These are phyloP conservation scores for Mycena venus DNA, from an alignment of 768 basidiomycete species.

Conservation along the genomic window DNA sequence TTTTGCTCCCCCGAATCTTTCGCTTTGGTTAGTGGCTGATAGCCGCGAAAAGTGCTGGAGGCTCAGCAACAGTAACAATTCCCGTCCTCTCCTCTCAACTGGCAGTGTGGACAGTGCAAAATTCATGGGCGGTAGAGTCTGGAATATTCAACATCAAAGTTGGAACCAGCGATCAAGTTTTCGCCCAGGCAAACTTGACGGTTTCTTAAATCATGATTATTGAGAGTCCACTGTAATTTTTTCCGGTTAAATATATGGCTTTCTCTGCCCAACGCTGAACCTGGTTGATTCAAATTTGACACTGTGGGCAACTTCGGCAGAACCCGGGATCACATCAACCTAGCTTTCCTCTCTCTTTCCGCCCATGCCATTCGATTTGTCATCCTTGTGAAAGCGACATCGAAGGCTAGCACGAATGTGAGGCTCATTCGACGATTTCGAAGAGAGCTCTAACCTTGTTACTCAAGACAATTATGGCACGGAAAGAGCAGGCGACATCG, in stretches of 20 bases:
- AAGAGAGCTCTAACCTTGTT: background rate
- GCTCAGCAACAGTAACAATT: conserved; percentile 62
- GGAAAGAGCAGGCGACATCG: background rate
- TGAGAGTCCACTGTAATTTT: background rate
- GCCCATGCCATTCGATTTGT: too few relatives aligned
- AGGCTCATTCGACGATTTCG: background rate
- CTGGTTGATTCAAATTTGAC: too few relatives aligned
- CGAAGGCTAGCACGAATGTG: background rate
- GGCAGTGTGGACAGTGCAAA: conserved; percentile 65
- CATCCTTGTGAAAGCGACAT: too few relatives aligned
- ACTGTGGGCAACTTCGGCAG: background rate
- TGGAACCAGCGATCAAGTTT: conserved; percentile 72
- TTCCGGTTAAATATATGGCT: background rate
- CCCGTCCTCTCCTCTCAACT: conserved; percentile 61
- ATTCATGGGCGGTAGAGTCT: conserved; percentile 71
- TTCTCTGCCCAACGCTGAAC: background rate
- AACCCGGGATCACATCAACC: background rate
- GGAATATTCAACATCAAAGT: conserved; percentile 71
- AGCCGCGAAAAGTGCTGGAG: conserved; percentile 56
- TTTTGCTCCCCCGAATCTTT: too few relatives aligned
- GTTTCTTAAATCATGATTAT: conserved; percentile 41
- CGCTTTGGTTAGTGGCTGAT: background rate
- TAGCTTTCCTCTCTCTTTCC: too few relatives aligned
- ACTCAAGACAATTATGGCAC: background rate
- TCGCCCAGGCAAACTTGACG: conserved; percentile 63